Conservation (phyloP, 148 eudicot species). For the Pharnaceum exiguum region DNA sequence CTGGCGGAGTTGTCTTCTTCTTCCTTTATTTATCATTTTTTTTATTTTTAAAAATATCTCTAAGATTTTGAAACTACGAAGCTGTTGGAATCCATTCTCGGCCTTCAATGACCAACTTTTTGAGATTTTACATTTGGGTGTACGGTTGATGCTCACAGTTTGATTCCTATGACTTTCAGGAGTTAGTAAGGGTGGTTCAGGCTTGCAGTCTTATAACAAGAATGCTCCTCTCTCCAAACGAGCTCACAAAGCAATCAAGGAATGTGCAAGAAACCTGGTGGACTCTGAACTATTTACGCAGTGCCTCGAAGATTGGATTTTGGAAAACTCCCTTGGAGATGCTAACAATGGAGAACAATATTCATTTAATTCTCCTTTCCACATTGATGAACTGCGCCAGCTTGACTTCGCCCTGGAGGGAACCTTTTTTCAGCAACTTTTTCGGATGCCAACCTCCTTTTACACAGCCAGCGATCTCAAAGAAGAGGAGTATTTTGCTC, state of each 20-base stretch:
- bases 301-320: constrained; percentile 61
- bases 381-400: constrained; percentile 51
- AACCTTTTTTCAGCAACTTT: constrained; percentile 62
- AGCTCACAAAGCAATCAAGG: constrained; percentile 47
- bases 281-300: constrained; percentile 52
- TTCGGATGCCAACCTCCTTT: constrained; percentile 70
- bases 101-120: too few species aligned
- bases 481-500: constrained; percentile 61
- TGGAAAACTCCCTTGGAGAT: constrained; percentile 40
- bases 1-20: too few species aligned
- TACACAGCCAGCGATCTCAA: constrained; percentile 40
- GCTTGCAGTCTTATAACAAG: constrained; percentile 36
- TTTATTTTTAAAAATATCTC: too few species aligned
- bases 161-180: constrained; percentile 29
- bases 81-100: too few species aligned
- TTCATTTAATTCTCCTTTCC: constrained; percentile 51
- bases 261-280: constrained; percentile 41
- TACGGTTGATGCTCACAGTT: background rate
- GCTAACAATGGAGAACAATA: constrained; percentile 34
- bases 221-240: constrained; percentile 46
- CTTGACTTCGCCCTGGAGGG: constrained; percentile 77
- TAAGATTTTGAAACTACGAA: too few species aligned
- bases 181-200: constrained; percentile 43
- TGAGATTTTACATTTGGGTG: too few species aligned
- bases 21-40: too few species aligned